Conservation (phyloP, 257 asterid genomes). For the Salvia miltiorrhiza region DNA sequence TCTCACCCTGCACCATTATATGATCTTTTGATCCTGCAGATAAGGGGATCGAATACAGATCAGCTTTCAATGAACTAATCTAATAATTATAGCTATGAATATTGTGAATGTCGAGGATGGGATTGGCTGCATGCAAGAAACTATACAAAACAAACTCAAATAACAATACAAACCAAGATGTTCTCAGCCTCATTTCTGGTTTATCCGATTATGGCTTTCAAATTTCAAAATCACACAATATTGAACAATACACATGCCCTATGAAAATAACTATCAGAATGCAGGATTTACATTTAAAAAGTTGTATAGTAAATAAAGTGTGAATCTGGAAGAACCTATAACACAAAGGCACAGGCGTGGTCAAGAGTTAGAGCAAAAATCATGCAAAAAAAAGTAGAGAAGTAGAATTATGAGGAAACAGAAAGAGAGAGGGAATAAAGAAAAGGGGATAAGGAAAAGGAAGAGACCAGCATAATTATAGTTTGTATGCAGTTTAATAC, state of each 20-base stretch:
- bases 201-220: background rate
- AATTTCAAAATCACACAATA: background rate
- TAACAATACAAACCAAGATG: background rate
- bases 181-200: background rate
- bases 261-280: background rate
- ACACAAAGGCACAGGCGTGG: background rate
- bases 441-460: background rate
- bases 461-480: background rate
- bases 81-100: background rate
- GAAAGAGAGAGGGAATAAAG: background rate
- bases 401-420: background rate
- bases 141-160: background rate
- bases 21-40: conserved; percentile 86
- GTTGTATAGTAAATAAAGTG: background rate
- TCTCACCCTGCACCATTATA: conserved; percentile 86
- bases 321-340: background rate
- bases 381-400: background rate
- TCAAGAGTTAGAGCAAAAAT: background rate
- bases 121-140: background rate
- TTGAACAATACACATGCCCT: background rate
- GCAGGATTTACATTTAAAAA: background rate
- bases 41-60: conserved; percentile 7
- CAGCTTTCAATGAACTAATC: conserved; percentile 9
- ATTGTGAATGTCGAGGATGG: background rate
- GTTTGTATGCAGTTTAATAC: background rate